Base-by-base conservation (phyloP, 257 asterid genomes). In the Solanum tarijense region DNA sequence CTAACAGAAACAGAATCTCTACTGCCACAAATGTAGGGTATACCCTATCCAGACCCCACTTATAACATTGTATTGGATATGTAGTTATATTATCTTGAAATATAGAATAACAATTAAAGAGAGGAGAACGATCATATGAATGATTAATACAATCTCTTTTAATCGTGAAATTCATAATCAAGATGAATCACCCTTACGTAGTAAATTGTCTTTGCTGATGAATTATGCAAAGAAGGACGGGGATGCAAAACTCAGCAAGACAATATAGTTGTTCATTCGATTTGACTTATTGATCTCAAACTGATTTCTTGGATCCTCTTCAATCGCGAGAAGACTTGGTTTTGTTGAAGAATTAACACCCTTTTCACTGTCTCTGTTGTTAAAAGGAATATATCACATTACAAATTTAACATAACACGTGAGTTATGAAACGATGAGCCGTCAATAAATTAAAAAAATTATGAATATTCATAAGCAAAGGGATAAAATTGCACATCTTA, bases 101-200 rank as follows among this genome's bases (percentile, higher is more conserved):
- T 55, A 20, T 20, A 55, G 66, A 55, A 20, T 65, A 25, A 66
- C 18, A 66, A 66, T 12, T 12, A 0, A 66, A 25, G 20, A 25
- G 18, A 13, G 0, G 7, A 11, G 9, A 66, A 25, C 2, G 4
- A 66, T 0, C 9, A 38, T 38, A 38, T 0, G 41, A 38, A 7
- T 3, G 11, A 38, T 38, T 38, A 66, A 66, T 66, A 6, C 2
- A 0, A 2, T 25, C 16, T 66, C 73, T 25, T 66, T 0, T 1
- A 11, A 12, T 5, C 0, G 9, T 2, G 0, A 25, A 25, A 66
- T 66, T 25, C 9, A 0, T 25, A 3, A 66, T 25, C 34, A 66
- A 66, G 73, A 25, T 38, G 41, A 38, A 0, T 38, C 41, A 38
- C 41, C 41, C 41, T 38, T 38, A 38, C 41, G 0, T 0, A 38